Evolutionary conservation across 768 basidiomycete species (phyloP).

Genomic region (Collybia sp.): DNA sequence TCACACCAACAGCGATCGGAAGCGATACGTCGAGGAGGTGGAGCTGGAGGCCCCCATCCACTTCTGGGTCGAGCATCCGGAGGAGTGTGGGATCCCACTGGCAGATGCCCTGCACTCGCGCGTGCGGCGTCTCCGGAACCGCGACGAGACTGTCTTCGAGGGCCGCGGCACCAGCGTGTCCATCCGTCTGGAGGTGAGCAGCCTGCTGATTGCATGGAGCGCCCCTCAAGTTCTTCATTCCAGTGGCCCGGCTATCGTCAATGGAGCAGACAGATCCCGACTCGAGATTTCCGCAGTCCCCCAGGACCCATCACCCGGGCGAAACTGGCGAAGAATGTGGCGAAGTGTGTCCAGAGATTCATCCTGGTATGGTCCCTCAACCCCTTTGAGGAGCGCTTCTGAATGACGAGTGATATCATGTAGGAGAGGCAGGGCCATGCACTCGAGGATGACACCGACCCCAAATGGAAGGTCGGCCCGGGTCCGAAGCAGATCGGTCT

Average conservation of each 20-base stretch:
- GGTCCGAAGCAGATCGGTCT: constrained; percentile 48
- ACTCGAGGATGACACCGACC: constrained; percentile 65
- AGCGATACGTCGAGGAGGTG: constrained; percentile 73
- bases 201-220: not conserved
- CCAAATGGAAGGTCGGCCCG: constrained; percentile 57
- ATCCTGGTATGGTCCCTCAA: constrained; percentile 39
- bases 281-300: constrained; percentile 74
- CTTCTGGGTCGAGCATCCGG: constrained; percentile 50
- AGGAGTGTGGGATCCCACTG: constrained; percentile 58
- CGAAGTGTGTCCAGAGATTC: constrained; percentile 71
- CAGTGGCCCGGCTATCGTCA: constrained; percentile 80
- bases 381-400: not conserved
- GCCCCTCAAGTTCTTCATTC: constrained; percentile 5
- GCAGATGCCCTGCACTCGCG: constrained; percentile 60
- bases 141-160: constrained; percentile 65
- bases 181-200: constrained; percentile 65
- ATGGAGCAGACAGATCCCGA: constrained; percentile 81
- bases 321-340: constrained; percentile 77
- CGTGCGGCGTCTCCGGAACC: constrained; percentile 47
- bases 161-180: constrained; percentile 78
- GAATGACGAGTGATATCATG: constrained; percentile 1
- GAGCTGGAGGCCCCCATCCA: constrained; percentile 58
- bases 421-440: constrained; percentile 44
- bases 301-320: constrained; percentile 72
- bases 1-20: constrained; percentile 71